Percentiles rank a stretch among this genome's conserved stretches.
Evolutionary conservation across 495 filamentous ascomycete species (phyloP).

Genomic region (Trichoderma gamsii): DNA sequence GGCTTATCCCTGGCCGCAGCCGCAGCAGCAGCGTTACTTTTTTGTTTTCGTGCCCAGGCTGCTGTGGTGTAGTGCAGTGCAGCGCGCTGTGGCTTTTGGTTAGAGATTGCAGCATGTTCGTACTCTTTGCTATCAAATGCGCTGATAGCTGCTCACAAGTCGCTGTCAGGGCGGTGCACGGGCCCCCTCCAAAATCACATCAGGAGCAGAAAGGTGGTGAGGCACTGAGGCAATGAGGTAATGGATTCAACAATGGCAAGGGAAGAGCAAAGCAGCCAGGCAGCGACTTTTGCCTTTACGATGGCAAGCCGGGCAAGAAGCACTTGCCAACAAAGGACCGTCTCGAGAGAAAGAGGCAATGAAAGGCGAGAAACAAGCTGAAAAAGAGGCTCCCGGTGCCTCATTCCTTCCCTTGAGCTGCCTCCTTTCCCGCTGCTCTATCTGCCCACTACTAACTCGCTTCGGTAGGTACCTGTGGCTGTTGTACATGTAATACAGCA

Average conservation of each 20-base stretch:
- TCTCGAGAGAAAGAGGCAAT: neutral
- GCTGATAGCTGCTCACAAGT: neutral
- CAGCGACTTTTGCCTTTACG: neutral
- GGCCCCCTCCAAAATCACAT: neutral
- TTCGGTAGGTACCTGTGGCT: no score
- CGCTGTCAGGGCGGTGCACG: neutral
- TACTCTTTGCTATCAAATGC: neutral
- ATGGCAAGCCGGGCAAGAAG: no score
- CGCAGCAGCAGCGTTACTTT: neutral
- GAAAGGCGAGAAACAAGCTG: neutral
- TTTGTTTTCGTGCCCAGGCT: conserved; percentile 3
- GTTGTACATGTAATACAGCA: no score
- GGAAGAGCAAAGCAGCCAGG: neutral
- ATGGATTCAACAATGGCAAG: neutral
- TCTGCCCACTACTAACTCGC: no score
- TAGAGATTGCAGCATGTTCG: neutral
- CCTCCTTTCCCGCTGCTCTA: no score
- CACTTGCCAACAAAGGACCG: neutral
- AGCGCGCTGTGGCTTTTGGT: neutral
- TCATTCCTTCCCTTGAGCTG: no score
- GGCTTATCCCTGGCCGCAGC: conserved; percentile 8
- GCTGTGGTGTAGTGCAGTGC: neutral
- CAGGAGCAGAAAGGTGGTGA: neutral
- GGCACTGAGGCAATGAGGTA: conserved; percentile 6
- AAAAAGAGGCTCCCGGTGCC: no score